Percentiles rank a stretch among this genome's conserved stretches.
phyloP scores from a whole-genome alignment of 352 stramenopile genomes.

The Pythium periplocum region DNA sequence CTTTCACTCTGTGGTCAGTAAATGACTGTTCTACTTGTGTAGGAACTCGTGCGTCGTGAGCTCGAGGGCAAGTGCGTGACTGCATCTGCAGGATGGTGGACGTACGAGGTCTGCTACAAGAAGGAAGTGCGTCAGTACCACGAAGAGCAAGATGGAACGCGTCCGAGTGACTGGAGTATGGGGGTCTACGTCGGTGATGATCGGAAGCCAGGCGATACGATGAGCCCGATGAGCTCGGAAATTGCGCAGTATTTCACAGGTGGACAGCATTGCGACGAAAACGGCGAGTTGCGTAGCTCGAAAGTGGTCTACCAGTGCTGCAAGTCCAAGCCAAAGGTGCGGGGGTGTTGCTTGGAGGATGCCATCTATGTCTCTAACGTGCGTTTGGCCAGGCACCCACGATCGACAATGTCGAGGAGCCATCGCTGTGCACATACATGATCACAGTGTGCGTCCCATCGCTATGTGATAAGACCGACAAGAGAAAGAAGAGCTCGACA shows the following conservation, averaged over 20 bases:
- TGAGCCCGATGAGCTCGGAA: conserved; percentile 24
- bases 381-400: conserved; percentile 17
- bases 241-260: conserved; percentile 69
- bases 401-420: conserved; percentile 80
- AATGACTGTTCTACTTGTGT: not conserved
- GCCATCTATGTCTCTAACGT: not conserved
- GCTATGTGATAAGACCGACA: conserved; percentile 37
- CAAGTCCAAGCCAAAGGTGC: conserved; percentile 45
- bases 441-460: conserved; percentile 78
- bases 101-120: conserved; percentile 81
- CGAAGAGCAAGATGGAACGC: conserved; percentile 64
- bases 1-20: not conserved
- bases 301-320: conserved; percentile 80
- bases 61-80: conserved; percentile 56
- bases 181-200: conserved; percentile 43
- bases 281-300: conserved; percentile 61
- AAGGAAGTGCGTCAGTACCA: conserved; percentile 81
- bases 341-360: not conserved
- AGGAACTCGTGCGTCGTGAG: conserved; percentile 40
- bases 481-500: conserved; percentile 17
- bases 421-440: conserved; percentile 70
- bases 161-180: conserved; percentile 82
- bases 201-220: conserved; percentile 17
- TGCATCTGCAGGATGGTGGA: conserved; percentile 69
- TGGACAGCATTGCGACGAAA: conserved; percentile 82